A percentile compares a stretch with the other conserved stretches of the same genome.
These are phyloP conservation scores for Fulvia fulva DNA, from an alignment of 2,329 filamentous ascomycete species.

Conservation along the genomic window DNA sequence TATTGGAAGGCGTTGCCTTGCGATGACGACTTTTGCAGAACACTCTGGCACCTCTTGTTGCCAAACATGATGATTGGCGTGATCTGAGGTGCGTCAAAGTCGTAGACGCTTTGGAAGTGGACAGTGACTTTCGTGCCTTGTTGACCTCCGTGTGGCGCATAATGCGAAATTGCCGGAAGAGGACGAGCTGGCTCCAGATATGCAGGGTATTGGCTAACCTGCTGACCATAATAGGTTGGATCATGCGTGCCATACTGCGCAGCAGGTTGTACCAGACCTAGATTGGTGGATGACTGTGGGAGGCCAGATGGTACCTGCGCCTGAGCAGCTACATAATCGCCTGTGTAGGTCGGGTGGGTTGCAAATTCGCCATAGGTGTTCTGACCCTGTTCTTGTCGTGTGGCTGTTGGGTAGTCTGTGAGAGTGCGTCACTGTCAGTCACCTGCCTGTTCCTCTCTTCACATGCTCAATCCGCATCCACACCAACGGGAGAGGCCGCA, in stretches of 20 bases:
- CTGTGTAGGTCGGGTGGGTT: conserved; percentile 46
- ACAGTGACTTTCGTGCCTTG: conserved; percentile 69
- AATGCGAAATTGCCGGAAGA: conserved; percentile 63
- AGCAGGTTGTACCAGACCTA: conserved; percentile 40
- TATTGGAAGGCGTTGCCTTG: conserved; percentile 63
- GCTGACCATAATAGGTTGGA: conserved; percentile 46
- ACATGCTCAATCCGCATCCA: conserved; percentile 19
- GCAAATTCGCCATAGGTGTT: conserved; percentile 46
- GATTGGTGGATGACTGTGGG: conserved; percentile 41
- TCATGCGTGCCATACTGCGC: conserved; percentile 49
- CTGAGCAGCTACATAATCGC: conserved; percentile 48
- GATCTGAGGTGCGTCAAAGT: conserved; percentile 57
- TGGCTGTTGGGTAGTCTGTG: conserved; percentile 54
- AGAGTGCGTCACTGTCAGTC: conserved; percentile 45
- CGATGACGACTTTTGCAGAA: conserved; percentile 56
- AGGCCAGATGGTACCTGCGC: conserved; percentile 49
- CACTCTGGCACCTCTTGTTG: conserved; percentile 65
- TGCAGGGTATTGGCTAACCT: conserved; percentile 61
- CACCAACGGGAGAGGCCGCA: conserved; percentile 10
- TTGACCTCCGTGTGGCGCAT: conserved; percentile 63
- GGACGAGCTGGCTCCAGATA: conserved; percentile 63
- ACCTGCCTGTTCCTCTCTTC: conserved; percentile 33
- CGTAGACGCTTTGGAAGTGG: conserved; percentile 70
- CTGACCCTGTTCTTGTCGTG: conserved; percentile 55
- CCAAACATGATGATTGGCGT: conserved; percentile 68